A percentile compares a stretch with the other conserved stretches of the same genome.
Conservation (phyloP, 345 rosid species). For the Atalantia buxifolia region DNA sequence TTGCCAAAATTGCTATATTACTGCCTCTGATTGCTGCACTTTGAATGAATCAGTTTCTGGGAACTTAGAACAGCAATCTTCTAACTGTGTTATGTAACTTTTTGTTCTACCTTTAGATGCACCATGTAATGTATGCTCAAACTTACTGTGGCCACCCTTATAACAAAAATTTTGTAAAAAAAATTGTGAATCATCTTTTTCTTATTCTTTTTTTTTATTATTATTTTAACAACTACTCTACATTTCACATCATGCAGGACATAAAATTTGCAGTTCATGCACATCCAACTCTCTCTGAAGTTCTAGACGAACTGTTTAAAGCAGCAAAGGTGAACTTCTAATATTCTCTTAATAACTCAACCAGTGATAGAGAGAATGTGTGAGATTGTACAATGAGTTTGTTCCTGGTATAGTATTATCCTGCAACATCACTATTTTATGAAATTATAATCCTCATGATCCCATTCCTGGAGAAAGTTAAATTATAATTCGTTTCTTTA, state of each 20-base stretch:
- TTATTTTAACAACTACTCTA: not conserved
- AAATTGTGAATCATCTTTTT: not conserved
- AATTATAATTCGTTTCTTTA: not conserved
- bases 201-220: not conserved
- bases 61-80: not conserved
- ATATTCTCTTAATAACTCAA: not conserved
- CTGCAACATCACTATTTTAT: not conserved
- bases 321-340: slow-evolving; percentile 77
- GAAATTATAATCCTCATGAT: not conserved
- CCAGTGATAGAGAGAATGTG: too few species aligned
- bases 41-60: not conserved
- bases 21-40: not conserved
- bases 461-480: not conserved
- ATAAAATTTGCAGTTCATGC: slow-evolving; percentile 94
- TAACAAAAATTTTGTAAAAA: not conserved
- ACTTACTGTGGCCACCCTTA: not conserved
- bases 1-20: not conserved
- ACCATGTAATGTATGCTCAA: not conserved
- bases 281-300: slow-evolving; percentile 97
- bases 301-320: slow-evolving; percentile 92
- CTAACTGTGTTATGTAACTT: not conserved
- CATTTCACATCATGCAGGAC: slow-evolving; percentile 50
- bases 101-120: not conserved
- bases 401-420: too few species aligned
- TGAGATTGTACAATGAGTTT: not conserved